A percentile compares a stretch with the other conserved stretches of the same genome.
Evolutionary conservation across 371 early-diverging fungal genomes (phyloP).

Genomic region (Mucor racemosus): DNA sequence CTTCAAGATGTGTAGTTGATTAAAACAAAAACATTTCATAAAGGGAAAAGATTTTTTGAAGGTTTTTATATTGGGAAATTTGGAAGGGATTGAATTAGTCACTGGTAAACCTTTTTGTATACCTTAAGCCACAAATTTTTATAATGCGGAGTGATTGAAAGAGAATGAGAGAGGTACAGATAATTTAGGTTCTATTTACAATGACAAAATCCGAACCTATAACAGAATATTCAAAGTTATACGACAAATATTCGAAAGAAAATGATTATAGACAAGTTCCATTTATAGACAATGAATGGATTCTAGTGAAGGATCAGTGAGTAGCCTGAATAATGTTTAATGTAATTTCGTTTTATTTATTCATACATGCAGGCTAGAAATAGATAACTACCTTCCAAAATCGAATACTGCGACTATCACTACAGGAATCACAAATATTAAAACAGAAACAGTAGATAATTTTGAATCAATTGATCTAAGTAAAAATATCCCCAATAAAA

Average conservation of each 20-base stretch:
- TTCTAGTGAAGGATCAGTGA: constrained; percentile 8
- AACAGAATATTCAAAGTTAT: constrained; percentile 2
- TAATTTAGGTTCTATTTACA: not conserved
- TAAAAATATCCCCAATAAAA: constrained; percentile 24
- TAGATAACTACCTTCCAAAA: constrained; percentile 23
- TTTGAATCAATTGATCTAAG: constrained; percentile 23
- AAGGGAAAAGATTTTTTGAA: constrained; percentile 7
- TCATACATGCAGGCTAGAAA: constrained; percentile 16
- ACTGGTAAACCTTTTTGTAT: constrained; percentile 1
- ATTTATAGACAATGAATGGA: constrained; percentile 20
- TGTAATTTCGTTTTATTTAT: too few species aligned
- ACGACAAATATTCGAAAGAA: not conserved
- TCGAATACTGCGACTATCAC: constrained; percentile 13
- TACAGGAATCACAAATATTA: constrained; percentile 22
- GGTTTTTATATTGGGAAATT: not conserved
- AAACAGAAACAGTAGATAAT: constrained; percentile 9
- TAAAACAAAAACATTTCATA: not conserved
- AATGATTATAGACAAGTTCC: not conserved
- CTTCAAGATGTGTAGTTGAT: constrained; percentile 8
- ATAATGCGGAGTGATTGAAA: not conserved
- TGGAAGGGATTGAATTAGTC: too few species aligned
- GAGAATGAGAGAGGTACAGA: not conserved
- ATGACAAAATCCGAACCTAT: not conserved
- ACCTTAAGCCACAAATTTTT: constrained; percentile 21
- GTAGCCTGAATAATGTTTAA: not conserved